Conservation (phyloP, 2,329 filamentous ascomycete genomes). For the Verticillium klebahnii region DNA sequence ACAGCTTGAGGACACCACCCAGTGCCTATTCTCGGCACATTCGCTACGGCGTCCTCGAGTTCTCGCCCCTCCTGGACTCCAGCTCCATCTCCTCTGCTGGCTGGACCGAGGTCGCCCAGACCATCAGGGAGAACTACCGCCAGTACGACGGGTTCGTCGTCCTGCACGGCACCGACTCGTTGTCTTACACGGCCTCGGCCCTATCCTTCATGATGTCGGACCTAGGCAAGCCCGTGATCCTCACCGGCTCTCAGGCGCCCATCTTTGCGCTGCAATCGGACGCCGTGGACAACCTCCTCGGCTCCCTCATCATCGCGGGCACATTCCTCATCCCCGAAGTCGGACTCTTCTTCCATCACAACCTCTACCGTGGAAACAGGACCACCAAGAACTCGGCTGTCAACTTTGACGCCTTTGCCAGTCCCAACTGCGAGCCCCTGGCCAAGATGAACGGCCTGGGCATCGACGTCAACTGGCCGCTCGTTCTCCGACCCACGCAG, state of each 20-base stretch:
- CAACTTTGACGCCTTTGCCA: conserved; percentile 81
- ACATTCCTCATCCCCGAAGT: conserved; percentile 93
- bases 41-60: conserved; percentile 80
- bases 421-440: conserved; percentile 79
- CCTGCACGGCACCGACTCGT: conserved; percentile 84
- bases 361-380: conserved; percentile 81
- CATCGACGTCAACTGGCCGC: conserved; percentile 75
- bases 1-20: conserved; percentile 72
- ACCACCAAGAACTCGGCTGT: conserved; percentile 85
- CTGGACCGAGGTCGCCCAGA: conserved; percentile 78
- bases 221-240: conserved; percentile 83
- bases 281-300: conserved; percentile 84
- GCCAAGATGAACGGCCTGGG: conserved; percentile 77
- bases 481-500: conserved; percentile 68
- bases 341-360: conserved; percentile 90
- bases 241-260: conserved; percentile 78
- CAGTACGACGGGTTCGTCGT: conserved; percentile 89
- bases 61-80: conserved; percentile 79
- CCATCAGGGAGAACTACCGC: conserved; percentile 80
- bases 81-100: conserved; percentile 83
- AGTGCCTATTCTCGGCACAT: conserved; percentile 78
- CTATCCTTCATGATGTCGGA: conserved; percentile 92
- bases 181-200: conserved; percentile 85
- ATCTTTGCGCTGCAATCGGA: conserved; percentile 91
- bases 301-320: conserved; percentile 82